Conservation (phyloP, 192 early-diverging fungal genomes). For the Coemansia erecta region DNA sequence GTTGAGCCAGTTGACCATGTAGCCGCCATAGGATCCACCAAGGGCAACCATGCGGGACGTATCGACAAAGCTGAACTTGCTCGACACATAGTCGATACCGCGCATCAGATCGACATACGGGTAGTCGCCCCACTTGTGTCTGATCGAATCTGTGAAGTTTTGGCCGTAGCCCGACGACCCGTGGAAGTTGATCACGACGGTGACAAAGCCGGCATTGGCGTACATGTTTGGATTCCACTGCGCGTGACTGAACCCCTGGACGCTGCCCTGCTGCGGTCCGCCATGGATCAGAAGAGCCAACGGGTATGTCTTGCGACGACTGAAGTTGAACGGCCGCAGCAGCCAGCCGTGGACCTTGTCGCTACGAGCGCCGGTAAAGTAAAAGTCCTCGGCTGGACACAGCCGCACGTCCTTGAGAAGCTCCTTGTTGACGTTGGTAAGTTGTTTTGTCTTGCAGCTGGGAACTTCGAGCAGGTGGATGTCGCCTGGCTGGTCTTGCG, state of each 20-base stretch:
- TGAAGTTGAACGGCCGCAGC: slow-evolving; percentile 41
- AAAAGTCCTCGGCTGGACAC: slow-evolving; percentile 59
- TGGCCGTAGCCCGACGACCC: slow-evolving; percentile 79
- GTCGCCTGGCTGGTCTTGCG: slow-evolving; percentile 38
- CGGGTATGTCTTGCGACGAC: slow-evolving; percentile 58
- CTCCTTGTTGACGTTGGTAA: slow-evolving; percentile 49
- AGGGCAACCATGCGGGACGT: slow-evolving; percentile 54
- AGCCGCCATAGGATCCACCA: slow-evolving; percentile 72
- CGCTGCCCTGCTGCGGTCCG: slow-evolving; percentile 64
- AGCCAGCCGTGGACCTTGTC: slow-evolving; percentile 38
- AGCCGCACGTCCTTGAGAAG: slow-evolving; percentile 40
- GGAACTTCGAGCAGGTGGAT: slow-evolving; percentile 33
- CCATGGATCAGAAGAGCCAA: slow-evolving; percentile 76
- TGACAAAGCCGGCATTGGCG: slow-evolving; percentile 63
- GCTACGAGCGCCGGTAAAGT: slow-evolving; percentile 59
- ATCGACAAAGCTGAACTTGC: slow-evolving; percentile 56
- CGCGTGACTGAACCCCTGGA: slow-evolving; percentile 46
- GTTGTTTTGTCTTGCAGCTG: slow-evolving; percentile 39
- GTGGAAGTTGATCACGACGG: slow-evolving; percentile 69
- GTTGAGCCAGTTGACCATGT: slow-evolving; percentile 80
- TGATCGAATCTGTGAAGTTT: slow-evolving; percentile 64
- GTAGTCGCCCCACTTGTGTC: slow-evolving; percentile 68
- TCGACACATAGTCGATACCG: slow-evolving; percentile 63
- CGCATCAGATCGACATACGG: slow-evolving; percentile 72
- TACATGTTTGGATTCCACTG: slow-evolving; percentile 75